Base-by-base conservation (phyloP, 2,329 filamentous ascomycete genomes). In the Cladosporium phlei region DNA sequence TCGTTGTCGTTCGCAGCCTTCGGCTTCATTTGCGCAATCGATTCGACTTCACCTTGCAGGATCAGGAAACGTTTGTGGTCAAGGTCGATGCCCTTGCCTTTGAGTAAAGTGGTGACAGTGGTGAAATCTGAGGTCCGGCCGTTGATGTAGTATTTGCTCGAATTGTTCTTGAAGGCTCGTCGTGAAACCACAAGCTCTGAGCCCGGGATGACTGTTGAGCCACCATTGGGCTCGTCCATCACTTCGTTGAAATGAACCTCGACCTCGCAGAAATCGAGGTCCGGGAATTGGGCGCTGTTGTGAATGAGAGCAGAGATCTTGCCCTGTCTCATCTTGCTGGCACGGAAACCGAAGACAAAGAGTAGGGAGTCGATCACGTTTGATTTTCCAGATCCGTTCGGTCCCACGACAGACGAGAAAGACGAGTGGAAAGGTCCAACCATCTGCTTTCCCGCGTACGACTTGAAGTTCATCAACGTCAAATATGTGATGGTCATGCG, bases 21-120 rank as follows among this genome's bases (percentile, higher is more conserved):
- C 14, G 94, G 78, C 69, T 98, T 98, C 93, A 98, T 98, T 68
- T 97, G 93, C 5, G 93, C 91, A 63, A 98, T 98, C 0, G 91
- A 96, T 66, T 98, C 93, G 49, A 98, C 93, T 66, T 98, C 93
- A 61, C 93, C 93, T 67, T 98, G 93, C 9, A 98, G 73, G 61
- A 98, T 98, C 45, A 98, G 72, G 70, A 98, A 98, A 50, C 93
- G 87, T 70, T 98, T 98, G 71, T 98, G 93, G 61, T 98, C 93
- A 17, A 98, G 76, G 69, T 98, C 93, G 12, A 98, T 87, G 2
- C 93, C 94, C 19, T 87, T 82, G 17, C 89, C 88, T 48, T 85
- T 85, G 7, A 98, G 78, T 11, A 98, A 74, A 0, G 84, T 88
- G 0, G 90, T 96, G 21, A 98, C 93, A 0, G 83, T 79, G 0